Evolutionary conservation across 768 basidiomycete genomes (phyloP), one percentile per base, ranked within the genome.

Genomic region (Paxillus involutus): DNA sequence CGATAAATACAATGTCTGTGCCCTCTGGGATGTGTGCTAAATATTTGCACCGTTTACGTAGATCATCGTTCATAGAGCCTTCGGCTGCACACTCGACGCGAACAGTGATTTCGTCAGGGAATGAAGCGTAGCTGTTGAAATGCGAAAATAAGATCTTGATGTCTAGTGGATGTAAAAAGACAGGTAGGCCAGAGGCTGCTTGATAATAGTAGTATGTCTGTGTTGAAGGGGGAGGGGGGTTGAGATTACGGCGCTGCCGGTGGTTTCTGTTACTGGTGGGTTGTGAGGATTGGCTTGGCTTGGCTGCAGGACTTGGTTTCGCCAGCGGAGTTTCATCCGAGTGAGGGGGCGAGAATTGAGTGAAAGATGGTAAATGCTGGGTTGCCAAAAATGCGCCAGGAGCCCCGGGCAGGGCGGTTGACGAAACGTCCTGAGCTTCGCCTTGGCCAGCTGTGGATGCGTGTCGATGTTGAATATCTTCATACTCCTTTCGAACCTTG

Each of bases 201-300:
- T 98, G 97, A 69, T 98, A 99, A 72, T 89, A 99, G 67, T 89
- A 94, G 73, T 96, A 99, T 9, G 92, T 88, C 10, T 91, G 88
- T 14, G 90, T 89, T 16, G 90, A 89, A 16, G 88, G 90, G 3
- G 91, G 90, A 2, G 89, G 90, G 1, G 91, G 89, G 62, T 93
- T 94, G 59, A 94, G 70, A 66, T 94, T 94, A 53, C 84, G 81
- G 29, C 90, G 83, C 49, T 84, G 84, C 52, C 80, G 80, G 33
- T 80, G 80, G 45, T 62, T 71, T 56, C 77, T 80, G 42, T 75
- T 79, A 41, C 47, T 51, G 11, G 40, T 63, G 21, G 56, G 21
- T 21, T 50, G 53, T 14, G 48, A 17, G 8, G 58, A 41, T 44
- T 55, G 53, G 21, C 14, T 42, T 14, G 60, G 40, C 19, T 58